Evolutionary conservation across 257 asterid genomes (phyloP), one percentile per base, ranked within the genome.

Genomic region (Datura wrightii): DNA sequence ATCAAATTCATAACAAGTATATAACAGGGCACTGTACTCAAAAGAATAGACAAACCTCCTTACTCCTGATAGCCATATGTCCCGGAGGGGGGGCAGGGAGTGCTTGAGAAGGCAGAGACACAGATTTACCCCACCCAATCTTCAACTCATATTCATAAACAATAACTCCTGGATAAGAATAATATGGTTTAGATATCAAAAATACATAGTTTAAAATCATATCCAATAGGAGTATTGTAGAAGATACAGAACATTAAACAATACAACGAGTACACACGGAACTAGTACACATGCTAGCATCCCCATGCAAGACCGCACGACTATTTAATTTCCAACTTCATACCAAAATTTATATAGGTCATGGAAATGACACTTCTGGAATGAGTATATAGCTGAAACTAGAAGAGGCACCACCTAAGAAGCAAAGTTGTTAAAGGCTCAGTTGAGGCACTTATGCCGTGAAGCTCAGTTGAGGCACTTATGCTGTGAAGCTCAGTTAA

Each of bases 71-170:
- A 82, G 99, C 98, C 99, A 95, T 95, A 10, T 95, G 99, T 86
- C 99, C 99, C 11, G 99, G 99, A 78, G 99, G 98, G 10, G 99
- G 98, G 84, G 99, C 99, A 84, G 99, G 99, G 82, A 95, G 97
- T 54, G 99, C 98, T 89, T 95, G 99, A 83, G 98, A 93, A 83
- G 99, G 99, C 86, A 95, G 99, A 86, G 99, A 93, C 63, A 95
- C 97, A 79, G 97, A 92, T 92, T 95, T 95, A 53, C 99, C 99
- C 99, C 99, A 95, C 85, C 99, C 99, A 84, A 94, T 92, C 91
- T 95, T 95, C 91, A 95, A 86, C 83, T 95, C 99, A 60, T 95
- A 95, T 87, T 95, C 99, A 87, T 95, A 95, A 85, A 95, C 97
- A 83, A 94, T 94, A 71, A 95, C 98, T 81, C 98, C 99, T 95